Conservation (phyloP, 2,329 filamentous ascomycete genomes). For the Polychaeton citri region DNA sequence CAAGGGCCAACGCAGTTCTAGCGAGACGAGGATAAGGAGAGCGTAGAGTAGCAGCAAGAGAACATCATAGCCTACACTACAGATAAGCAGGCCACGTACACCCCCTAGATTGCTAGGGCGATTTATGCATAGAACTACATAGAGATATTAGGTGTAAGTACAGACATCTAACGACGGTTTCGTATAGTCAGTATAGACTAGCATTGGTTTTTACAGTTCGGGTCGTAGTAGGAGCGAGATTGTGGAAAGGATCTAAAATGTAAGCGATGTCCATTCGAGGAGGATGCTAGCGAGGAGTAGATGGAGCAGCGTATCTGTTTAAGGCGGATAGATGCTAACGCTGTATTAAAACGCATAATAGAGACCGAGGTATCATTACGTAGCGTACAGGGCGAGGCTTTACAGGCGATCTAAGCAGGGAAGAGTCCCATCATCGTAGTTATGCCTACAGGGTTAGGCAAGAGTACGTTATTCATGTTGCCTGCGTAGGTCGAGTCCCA, state of each 20-base stretch:
- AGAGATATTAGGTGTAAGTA: slow-evolving; percentile 1
- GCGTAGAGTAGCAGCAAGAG: not conserved
- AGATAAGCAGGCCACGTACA: slow-evolving; percentile 3
- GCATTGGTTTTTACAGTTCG: slow-evolving; percentile 4
- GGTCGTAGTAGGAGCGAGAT: slow-evolving; percentile 1
- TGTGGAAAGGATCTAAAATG: slow-evolving; percentile 1
- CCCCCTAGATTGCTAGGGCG: slow-evolving; percentile 1
- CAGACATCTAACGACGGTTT: slow-evolving; percentile 1
- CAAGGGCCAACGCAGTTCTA: slow-evolving; percentile 2
- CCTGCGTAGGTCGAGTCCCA: not conserved
- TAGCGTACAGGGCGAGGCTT: slow-evolving; percentile 2
- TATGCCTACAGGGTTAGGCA: not conserved
- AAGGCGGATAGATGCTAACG: slow-evolving; percentile 1
- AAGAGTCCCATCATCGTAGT: slow-evolving; percentile 1
- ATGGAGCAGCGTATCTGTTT: slow-evolving; percentile 1
- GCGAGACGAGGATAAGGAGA: slow-evolving; percentile 3
- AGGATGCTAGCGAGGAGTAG: slow-evolving; percentile 1
- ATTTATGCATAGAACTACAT: slow-evolving; percentile 3
- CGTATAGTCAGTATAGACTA: slow-evolving; percentile 3
- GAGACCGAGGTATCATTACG: slow-evolving; percentile 3
- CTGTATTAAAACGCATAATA: slow-evolving; percentile 3
- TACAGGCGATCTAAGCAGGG: slow-evolving; percentile 2
- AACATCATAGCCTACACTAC: slow-evolving; percentile 1
- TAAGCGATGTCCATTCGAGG: slow-evolving; percentile 2
- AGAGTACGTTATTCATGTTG: not conserved